Conservation (phyloP, 495 filamentous ascomycete species). For the Penicillium herquei region DNA sequence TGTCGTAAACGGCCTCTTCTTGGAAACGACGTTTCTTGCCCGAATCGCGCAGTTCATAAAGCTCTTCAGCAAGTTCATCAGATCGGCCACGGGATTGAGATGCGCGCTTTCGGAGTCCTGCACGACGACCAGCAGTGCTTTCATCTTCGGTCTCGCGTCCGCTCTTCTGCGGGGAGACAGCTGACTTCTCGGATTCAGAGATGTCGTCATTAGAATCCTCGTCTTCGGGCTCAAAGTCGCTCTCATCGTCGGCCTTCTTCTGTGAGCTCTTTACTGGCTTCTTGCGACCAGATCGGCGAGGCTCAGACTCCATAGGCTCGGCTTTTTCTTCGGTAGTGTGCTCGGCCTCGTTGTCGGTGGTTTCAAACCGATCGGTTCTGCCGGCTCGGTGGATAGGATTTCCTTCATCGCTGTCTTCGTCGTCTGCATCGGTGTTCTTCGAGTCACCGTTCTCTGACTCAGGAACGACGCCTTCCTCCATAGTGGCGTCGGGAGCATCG, state of each 20-base stretch:
- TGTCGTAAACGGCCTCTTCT: slow-evolving; percentile 55
- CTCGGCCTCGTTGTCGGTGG: slow-evolving; percentile 22
- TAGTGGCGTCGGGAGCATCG: slow-evolving; percentile 38
- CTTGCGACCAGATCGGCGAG: slow-evolving; percentile 48
- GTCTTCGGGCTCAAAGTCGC: slow-evolving; percentile 81
- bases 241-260: slow-evolving; percentile 66
- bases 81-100: slow-evolving; percentile 54
- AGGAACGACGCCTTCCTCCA: slow-evolving; percentile 48
- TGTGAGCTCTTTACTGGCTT: slow-evolving; percentile 47
- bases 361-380: slow-evolving; percentile 26
- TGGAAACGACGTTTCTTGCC: slow-evolving; percentile 43
- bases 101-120: slow-evolving; percentile 48
- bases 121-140: slow-evolving; percentile 48
- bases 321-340: slow-evolving; percentile 34
- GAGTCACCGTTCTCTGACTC: slow-evolving; percentile 49
- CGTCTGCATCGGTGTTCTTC: slow-evolving; percentile 30
- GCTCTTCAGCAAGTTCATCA: slow-evolving; percentile 75
- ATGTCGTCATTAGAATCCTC: slow-evolving; percentile 61
- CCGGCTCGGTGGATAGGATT: slow-evolving; percentile 48
- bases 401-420: slow-evolving; percentile 65
- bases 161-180: slow-evolving; percentile 43
- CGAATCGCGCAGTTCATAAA: slow-evolving; percentile 41
- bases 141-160: slow-evolving; percentile 41
- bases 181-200: slow-evolving; percentile 49
- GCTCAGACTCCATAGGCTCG: slow-evolving; percentile 42